A percentile compares a stretch with the other conserved stretches of the same genome.
phyloP scores from a whole-genome alignment of 225 moss, liverwort and hornwort genomes.

The Lunularia cruciata region DNA sequence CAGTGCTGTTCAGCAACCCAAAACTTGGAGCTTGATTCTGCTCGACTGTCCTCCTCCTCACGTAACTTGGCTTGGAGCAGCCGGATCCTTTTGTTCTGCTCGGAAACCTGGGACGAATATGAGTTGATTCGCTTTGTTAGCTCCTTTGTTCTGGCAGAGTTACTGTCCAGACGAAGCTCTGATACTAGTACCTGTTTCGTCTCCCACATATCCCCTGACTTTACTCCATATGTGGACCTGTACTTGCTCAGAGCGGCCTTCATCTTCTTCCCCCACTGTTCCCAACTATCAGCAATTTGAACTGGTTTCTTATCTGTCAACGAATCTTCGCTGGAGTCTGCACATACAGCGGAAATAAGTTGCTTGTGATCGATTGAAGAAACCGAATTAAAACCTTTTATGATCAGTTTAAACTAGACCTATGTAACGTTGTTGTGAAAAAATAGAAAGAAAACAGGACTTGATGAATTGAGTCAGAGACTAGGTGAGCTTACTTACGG shows the following conservation, averaged over 20 bases:
- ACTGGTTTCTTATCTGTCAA: neutral
- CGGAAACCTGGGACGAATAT: slow-evolving; percentile 23
- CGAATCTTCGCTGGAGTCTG: neutral
- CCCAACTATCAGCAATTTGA: neutral
- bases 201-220: slow-evolving; percentile 3
- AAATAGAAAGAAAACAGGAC: too few relatives aligned
- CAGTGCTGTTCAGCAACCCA: slow-evolving; percentile 28
- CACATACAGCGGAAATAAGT: neutral
- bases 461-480: neutral
- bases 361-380: too few relatives aligned
- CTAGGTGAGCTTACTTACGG: neutral
- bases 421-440: too few relatives aligned
- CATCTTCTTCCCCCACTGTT: slow-evolving; percentile 13
- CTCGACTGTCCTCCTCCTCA: slow-evolving; percentile 27
- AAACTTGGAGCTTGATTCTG: slow-evolving; percentile 15
- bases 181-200: slow-evolving; percentile 27
- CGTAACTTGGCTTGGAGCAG: slow-evolving; percentile 29
- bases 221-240: neutral
- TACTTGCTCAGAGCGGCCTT: slow-evolving; percentile 11
- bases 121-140: slow-evolving; percentile 32
- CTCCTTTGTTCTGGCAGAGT: slow-evolving; percentile 19
- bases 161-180: slow-evolving; percentile 28
- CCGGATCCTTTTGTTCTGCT: slow-evolving; percentile 34
- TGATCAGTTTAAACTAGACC: too few relatives aligned
- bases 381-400: too few relatives aligned